These are phyloP conservation scores for Akanthomyces muscarius DNA, from an alignment of 2,329 filamentous ascomycete genomes.

Conservation along the genomic window DNA sequence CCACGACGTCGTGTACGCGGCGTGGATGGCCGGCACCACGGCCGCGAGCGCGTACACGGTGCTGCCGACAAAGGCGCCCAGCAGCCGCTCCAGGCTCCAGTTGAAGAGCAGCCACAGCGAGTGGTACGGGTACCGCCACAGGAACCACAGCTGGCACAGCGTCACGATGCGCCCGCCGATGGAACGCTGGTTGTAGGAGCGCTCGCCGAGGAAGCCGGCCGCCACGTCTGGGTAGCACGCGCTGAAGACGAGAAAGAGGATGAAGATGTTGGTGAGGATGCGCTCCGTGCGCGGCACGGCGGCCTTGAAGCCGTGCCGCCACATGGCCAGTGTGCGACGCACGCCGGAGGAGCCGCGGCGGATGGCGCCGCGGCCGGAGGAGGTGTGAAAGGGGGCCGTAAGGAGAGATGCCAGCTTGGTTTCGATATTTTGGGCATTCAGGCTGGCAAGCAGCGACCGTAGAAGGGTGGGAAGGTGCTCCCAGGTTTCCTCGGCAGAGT, in stretches of 20 bases:
- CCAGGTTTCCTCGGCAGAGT: constrained; percentile 20
- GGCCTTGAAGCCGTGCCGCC: constrained; percentile 20
- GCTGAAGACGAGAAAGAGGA: constrained; percentile 21
- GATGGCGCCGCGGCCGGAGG: constrained; percentile 17
- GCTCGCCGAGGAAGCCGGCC: constrained; percentile 21
- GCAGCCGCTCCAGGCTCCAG: constrained; percentile 22
- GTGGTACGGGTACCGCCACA: constrained; percentile 21
- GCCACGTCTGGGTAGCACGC: constrained; percentile 22
- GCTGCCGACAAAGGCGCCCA: constrained; percentile 22
- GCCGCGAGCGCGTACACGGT: constrained; percentile 22
- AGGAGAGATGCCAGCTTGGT: constrained; percentile 18
- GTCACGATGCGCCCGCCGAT: constrained; percentile 22
- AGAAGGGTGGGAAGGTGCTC: constrained; percentile 12
- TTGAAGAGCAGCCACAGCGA: constrained; percentile 23
- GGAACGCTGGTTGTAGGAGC: constrained; percentile 23
- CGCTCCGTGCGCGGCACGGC: constrained; percentile 19
- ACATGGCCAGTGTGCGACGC: constrained; percentile 21
- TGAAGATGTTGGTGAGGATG: constrained; percentile 20
- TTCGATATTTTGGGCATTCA: constrained; percentile 19
- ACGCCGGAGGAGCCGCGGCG: constrained; percentile 14
- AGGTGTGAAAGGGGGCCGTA: constrained; percentile 17
- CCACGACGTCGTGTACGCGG: constrained; percentile 19
- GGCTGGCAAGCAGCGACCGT: constrained; percentile 18
- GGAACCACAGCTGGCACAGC: constrained; percentile 21
- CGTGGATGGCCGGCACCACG: constrained; percentile 19